A percentile compares a stretch with the other conserved stretches of the same genome.
phyloP scores from a whole-genome alignment of 23 red algal genomes.

The Cyanidium caldarium region DNA sequence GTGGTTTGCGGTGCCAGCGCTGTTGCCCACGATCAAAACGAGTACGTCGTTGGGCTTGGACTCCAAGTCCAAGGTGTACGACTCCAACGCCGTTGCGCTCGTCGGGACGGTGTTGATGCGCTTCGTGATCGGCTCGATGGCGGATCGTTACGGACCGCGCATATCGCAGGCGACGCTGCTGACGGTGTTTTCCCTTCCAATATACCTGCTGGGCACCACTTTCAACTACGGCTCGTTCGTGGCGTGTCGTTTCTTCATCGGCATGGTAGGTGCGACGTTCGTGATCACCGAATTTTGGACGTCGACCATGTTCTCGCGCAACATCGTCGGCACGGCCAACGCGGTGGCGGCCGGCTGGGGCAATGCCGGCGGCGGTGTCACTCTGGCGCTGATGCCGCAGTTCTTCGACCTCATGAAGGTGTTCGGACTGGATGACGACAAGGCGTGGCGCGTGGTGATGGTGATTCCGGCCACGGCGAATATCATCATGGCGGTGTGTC shows the following conservation, averaged over 20 bases:
- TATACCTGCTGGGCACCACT: slow-evolving; percentile 44
- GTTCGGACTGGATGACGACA: slow-evolving; percentile 20
- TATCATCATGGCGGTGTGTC: slow-evolving; percentile 14
- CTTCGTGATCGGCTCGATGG: slow-evolving; percentile 51
- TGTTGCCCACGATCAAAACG: slow-evolving; percentile 22
- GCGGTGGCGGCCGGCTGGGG: slow-evolving; percentile 83
- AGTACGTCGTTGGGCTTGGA: not conserved
- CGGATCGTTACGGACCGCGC: slow-evolving; percentile 76
- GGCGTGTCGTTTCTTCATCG: slow-evolving; percentile 81
- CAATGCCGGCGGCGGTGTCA: slow-evolving; percentile 84
- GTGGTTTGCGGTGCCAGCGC: slow-evolving; percentile 82
- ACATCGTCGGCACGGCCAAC: slow-evolving; percentile 69
- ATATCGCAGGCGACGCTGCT: slow-evolving; percentile 26
- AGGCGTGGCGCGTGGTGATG: slow-evolving; percentile 48
- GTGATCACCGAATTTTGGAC: slow-evolving; percentile 93
- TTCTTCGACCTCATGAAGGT: slow-evolving; percentile 31
- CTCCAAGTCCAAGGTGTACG: slow-evolving; percentile 18
- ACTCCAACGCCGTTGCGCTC: slow-evolving; percentile 56
- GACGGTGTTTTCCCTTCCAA: slow-evolving; percentile 65
- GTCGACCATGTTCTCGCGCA: slow-evolving; percentile 53
- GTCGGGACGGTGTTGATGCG: slow-evolving; percentile 75
- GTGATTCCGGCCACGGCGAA: slow-evolving; percentile 41
- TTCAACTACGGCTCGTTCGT: slow-evolving; percentile 44
- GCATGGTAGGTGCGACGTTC: slow-evolving; percentile 74
- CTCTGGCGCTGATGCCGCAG: slow-evolving; percentile 78